Conservation (phyloP, 441 rosid species). For the Brassica balearica region DNA sequence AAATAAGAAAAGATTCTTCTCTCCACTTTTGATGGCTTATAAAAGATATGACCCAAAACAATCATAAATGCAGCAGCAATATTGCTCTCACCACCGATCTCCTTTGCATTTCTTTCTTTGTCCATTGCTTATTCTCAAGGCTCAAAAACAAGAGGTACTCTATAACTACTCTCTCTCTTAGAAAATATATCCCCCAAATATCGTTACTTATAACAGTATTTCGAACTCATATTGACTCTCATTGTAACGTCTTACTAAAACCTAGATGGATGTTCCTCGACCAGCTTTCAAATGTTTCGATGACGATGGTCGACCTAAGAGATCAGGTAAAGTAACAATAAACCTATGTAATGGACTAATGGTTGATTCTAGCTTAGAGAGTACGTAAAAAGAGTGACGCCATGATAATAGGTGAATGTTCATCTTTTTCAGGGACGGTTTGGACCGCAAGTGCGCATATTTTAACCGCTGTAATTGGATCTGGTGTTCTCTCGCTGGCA, state of each 20-base stretch:
- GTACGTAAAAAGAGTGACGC: neutral
- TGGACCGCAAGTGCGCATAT: conserved; percentile 58
- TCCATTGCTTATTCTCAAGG: neutral
- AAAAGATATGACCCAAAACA: conserved; percentile 30
- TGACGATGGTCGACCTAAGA: conserved; percentile 75
- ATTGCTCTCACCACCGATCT: conserved; percentile 30
- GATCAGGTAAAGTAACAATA: conserved; percentile 58
- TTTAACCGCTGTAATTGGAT: conserved; percentile 54
- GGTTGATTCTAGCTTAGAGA: conserved; percentile 10
- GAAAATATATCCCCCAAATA: conserved; percentile 26
- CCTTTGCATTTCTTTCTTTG: conserved; percentile 27
- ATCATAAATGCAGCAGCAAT: conserved; percentile 36
- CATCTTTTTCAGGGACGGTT: conserved; percentile 41
- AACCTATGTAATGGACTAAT: conserved; percentile 1
- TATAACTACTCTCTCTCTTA: conserved; percentile 5
- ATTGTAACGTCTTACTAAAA: conserved; percentile 7
- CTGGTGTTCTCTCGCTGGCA: conserved; percentile 56
- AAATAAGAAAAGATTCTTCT: conserved; percentile 23
- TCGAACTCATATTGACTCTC: neutral
- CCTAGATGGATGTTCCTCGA: conserved; percentile 43
- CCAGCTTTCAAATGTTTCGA: conserved; percentile 68
- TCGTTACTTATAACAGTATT: conserved; percentile 17
- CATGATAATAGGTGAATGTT: neutral
- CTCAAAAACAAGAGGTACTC: conserved; percentile 30
- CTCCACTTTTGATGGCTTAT: conserved; percentile 45